Percentiles rank a stretch among this genome's conserved stretches.
phyloP scores from a whole-genome alignment of 208 protist species.

The Entamoeba histolytica region DNA sequence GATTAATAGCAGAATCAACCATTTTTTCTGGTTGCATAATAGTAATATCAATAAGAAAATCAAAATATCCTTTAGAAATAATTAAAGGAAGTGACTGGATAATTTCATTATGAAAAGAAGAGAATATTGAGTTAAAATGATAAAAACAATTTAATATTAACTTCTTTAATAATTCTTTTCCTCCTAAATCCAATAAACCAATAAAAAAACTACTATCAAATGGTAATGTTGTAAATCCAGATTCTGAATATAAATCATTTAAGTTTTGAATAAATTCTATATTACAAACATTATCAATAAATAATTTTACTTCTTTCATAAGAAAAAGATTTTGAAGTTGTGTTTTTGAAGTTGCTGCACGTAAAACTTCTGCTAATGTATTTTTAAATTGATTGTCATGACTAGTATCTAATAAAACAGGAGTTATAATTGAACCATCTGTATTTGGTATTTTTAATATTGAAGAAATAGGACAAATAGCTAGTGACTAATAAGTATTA shows the following conservation, averaged over 20 bases:
- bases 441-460: neutral
- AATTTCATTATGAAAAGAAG: neutral
- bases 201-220: neutral
- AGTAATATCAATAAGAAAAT: neutral
- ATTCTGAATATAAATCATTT: neutral
- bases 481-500: neutral
- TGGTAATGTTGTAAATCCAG: neutral
- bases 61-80: neutral
- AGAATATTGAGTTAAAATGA: neutral
- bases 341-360: neutral
- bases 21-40: neutral
- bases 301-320: neutral
- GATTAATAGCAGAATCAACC: neutral
- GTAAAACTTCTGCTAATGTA: neutral
- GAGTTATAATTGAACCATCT: neutral
- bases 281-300: neutral
- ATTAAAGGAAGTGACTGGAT: neutral
- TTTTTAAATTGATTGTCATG: neutral
- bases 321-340: neutral
- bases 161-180: neutral
- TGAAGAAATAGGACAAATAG: neutral
- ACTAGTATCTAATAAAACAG: neutral
- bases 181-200: neutral
- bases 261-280: neutral
- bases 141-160: neutral